Conservation (phyloP, 2,329 filamentous ascomycete genomes). For the Calonectria pseudoreteaudii region DNA sequence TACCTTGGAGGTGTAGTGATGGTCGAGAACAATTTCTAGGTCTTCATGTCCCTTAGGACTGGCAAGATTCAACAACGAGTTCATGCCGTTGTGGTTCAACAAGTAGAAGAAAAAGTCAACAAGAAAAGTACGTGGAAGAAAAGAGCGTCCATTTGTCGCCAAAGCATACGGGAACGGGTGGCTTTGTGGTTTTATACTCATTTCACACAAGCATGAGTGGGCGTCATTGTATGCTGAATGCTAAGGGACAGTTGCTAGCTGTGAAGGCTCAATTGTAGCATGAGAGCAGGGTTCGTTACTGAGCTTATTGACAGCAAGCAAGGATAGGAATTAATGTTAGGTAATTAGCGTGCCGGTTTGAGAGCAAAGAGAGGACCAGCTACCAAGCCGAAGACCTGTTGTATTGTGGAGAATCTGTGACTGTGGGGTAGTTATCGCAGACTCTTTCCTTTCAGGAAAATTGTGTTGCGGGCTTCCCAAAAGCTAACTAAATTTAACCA, state of each 20-base stretch:
- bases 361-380: neutral
- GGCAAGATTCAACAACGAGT: neutral
- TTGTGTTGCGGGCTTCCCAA: neutral
- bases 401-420: neutral
- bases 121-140: neutral
- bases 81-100: neutral
- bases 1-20: neutral
- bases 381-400: neutral
- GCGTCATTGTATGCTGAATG: neutral
- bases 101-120: neutral
- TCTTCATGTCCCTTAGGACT: neutral
- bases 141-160: neutral
- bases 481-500: conserved; percentile 12
- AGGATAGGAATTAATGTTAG: neutral
- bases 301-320: neutral
- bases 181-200: neutral
- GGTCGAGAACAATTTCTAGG: neutral
- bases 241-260: neutral
- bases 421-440: neutral
- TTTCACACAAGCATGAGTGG: neutral
- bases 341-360: neutral
- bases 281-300: neutral
- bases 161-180: neutral
- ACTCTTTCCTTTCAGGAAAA: neutral
- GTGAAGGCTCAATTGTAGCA: neutral